Conservation (phyloP, 805 yeast species). For the Saccharomycopsis schoenii region DNA sequence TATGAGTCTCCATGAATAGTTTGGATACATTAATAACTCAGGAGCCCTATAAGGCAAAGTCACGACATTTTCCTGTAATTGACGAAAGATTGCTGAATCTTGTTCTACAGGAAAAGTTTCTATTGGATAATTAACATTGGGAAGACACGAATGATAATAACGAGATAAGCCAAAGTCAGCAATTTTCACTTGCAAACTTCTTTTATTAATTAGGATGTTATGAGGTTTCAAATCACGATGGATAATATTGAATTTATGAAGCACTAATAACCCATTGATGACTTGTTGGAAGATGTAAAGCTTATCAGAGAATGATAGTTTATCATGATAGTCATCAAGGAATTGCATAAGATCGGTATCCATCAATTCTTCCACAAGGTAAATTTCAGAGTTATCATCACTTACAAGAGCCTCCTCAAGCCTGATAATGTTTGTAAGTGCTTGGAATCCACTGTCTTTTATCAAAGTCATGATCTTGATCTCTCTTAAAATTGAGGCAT, state of each 20-base stretch:
- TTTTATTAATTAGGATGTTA: conserved; percentile 52
- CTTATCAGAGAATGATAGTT: background rate
- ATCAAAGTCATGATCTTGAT: background rate
- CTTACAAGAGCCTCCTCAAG: background rate
- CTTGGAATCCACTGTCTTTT: background rate
- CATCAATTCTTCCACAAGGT: background rate
- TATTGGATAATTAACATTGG: conserved; percentile 58
- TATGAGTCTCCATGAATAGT: background rate
- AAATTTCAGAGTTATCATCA: background rate
- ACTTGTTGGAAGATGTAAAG: conserved; percentile 1
- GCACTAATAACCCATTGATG: conserved; percentile 2
- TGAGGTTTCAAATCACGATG: conserved; percentile 88
- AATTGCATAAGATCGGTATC: background rate
- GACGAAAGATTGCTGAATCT: conserved; percentile 23
- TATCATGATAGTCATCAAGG: background rate
- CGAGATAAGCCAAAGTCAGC: conserved; percentile 77
- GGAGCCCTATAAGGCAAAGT: conserved; percentile 70
- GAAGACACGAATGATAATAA: conserved; percentile 22
- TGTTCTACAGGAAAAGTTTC: conserved; percentile 36
- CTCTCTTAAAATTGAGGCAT: background rate
- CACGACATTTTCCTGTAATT: conserved; percentile 27
- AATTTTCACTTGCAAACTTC: conserved; percentile 38
- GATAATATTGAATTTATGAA: conserved; percentile 22
- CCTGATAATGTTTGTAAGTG: background rate
- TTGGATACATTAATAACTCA: conserved; percentile 56